Base-by-base conservation (phyloP, 768 basidiomycete species). In the Lentinula detonsa region DNA sequence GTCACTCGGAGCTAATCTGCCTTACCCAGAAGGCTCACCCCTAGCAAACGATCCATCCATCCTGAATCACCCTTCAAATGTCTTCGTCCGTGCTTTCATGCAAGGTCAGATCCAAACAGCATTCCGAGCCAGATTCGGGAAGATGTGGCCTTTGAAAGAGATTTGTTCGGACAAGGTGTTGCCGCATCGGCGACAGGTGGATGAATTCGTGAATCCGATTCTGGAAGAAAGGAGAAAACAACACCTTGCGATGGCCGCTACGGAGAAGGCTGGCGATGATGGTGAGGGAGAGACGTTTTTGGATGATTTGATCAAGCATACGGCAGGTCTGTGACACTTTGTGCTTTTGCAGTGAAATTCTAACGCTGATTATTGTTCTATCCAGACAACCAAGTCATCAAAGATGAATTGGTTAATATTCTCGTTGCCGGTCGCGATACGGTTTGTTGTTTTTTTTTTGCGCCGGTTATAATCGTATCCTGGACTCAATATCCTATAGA, bases 141-240 rank as follows among this genome's bases (percentile, higher is more conserved):
- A 56, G 31, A 66, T 75, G 9, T 86, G 85, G 85, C 79, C 81
- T 3, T 66, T 86, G 8, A 57, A 66, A 4, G 85, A 87, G 67
- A 78, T 86, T 53, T 81, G 76, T 74, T 67, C 68, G 37, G 83
- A 86, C 68, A 74, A 72, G 45, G 75, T 81, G 15, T 71, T 69
- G 52, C 70, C 73, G 58, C 75, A 76, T 48, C 80, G 83, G 75
- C 66, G 69, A 39, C 72, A 81, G 8, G 76, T 87, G 13, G 73
- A 81, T 49, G 73, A 68, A 13, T 85, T 83, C 66, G 74, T 86
- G 40, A 76, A 83, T 46, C 83, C 83, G 1, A 80, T 88, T 57
- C 51, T 87, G 63, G 62, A 70, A 48, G 75, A 80, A 37, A 67
- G 69, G 65, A 75, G 72, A 63, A 79, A 75, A 65, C 68, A 66